Evolutionary conservation across 495 filamentous ascomycete genomes (phyloP), one percentile per base, ranked within the genome.

Genomic region (Melanomma pulvis-pyrius): DNA sequence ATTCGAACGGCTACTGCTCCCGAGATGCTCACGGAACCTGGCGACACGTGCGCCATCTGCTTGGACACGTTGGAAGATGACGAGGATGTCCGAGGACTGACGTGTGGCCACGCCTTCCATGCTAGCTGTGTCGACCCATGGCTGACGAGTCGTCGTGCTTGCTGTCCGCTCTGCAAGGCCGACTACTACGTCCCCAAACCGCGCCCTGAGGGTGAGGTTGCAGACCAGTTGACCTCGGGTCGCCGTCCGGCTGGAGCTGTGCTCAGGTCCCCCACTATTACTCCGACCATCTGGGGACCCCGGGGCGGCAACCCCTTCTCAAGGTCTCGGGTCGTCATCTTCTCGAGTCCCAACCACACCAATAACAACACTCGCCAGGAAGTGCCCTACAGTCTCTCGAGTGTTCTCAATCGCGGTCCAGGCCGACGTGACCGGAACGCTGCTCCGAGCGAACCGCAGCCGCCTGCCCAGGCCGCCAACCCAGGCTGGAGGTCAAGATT

Each of bases 41-140:
- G 96, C 24, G 94, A 99, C 72, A 89, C 92, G 3, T 98, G 94
- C 77, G 94, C 94, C 19, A 98, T 98, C 67, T 98, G 94, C 74
- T 87, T 98, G 66, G 94, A 98, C 69, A 87, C 83, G 0, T 84
- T 98, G 32, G 94, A 98, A 72, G 92, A 96, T 54, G 89, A 97
- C 71, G 94, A 98, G 74, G 93, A 97, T 77, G 89, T 98, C 41
- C 90, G 94, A 59, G 94, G 94, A 26, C 79, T 98, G 44, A 92
- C 91, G 13, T 98, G 94, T 71, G 92, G 92, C 32, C 96, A 98
- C 75, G 93, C 94, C 64, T 99, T 98, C 82, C 94, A 99, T 77
- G 90, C 91, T 50, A 85, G 84, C 24, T 99, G 94, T 76, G 83
- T 99, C 21, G 94, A 99, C 71, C 94, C 96, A 12, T 98, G 94